Base-by-base conservation (phyloP, 2,329 filamentous ascomycete species). In the Periglandula ipomoeae region DNA sequence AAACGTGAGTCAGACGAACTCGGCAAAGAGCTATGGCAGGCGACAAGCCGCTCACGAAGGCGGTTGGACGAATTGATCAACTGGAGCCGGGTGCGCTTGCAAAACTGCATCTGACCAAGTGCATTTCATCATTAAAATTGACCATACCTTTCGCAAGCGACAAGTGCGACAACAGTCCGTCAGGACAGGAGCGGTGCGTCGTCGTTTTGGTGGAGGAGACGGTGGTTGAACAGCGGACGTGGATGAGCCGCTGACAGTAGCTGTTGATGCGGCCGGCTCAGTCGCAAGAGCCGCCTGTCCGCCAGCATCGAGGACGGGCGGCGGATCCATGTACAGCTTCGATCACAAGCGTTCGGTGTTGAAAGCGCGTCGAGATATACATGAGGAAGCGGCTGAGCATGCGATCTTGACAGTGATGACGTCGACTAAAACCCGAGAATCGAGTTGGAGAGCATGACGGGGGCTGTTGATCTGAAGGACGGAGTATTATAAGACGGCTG, bases 111-210 rank as follows among this genome's bases (percentile, higher is more conserved):
- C n/a, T n/a, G n/a, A n/a, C n/a, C n/a, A n/a, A n/a, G n/a, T 6
- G 20, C 7, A 5, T 13, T 15, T 23, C 26, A 34, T 17, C 17
- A 23, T 15, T 15, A 44, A 9, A 13, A 11, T 17, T n/a, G n/a
- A 32, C 44, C 52, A 55, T 51, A 67, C 66, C 63, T 69, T 69
- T 52, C 66, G 61, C 38, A 69, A 51, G 17, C 65, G 58, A 52
- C 66, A 69, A 20, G 65, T 69, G 49, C 63, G 65, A 55, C 65
- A 69, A 50, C 65, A 66, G 35, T 65, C 61, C 39, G 55, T 50
- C 32, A 56, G 30, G 32, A 53, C 47, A 20, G 60, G 50, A 17
- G 60, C 58, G 2, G 58, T 59, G 15, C 64, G 61, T 44, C 64
- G 61, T 22, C 64, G 61, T 49, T 66, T 67, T n/a, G 53, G 50